Conservation (phyloP, 352 stramenopile genomes). For the Blastocystis sp. region DNA sequence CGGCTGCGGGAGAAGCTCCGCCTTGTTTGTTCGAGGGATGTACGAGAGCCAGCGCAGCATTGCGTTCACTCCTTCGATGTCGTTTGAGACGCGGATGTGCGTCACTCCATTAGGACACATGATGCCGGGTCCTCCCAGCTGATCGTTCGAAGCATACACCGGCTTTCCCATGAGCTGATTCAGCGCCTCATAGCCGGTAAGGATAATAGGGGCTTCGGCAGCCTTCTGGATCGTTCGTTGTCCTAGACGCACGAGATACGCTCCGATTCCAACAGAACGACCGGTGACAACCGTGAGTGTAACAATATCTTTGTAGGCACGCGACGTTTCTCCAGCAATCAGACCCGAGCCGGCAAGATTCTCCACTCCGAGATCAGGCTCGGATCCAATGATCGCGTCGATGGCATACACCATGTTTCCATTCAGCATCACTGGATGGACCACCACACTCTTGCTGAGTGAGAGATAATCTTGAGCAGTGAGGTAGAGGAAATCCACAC, state of each 20-base stretch:
- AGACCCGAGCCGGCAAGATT: slow-evolving; percentile 95
- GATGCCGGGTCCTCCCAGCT: slow-evolving; percentile 92
- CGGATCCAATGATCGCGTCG: slow-evolving; percentile 92
- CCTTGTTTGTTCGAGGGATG: slow-evolving; percentile 82
- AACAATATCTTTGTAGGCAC: slow-evolving; percentile 96
- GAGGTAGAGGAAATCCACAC: slow-evolving; percentile 97
- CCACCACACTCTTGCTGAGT: slow-evolving; percentile 71
- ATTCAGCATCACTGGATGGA: slow-evolving; percentile 68
- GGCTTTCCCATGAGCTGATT: slow-evolving; percentile 99
- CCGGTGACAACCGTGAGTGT: slow-evolving; percentile 98
- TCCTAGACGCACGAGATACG: slow-evolving; percentile 96
- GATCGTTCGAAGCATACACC: slow-evolving; percentile 99
- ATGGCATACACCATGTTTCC: slow-evolving; percentile 84
- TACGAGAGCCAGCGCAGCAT: slow-evolving; percentile 97
- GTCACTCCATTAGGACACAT: slow-evolving; percentile 99
- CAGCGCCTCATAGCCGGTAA: slow-evolving; percentile 98
- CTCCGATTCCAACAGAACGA: slow-evolving; percentile 96
- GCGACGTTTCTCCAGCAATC: slow-evolving; percentile 96
- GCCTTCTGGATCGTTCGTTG: slow-evolving; percentile 98
- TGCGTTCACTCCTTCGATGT: slow-evolving; percentile 85
- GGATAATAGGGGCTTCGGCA: slow-evolving; percentile 92
- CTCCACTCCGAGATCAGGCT: slow-evolving; percentile 95
- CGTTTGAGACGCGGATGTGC: slow-evolving; percentile 89
- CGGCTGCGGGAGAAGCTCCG: slow-evolving; percentile 67
- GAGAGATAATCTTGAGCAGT: slow-evolving; percentile 84